phyloP scores from a whole-genome alignment of 371 early-diverging fungal genomes.

The Mucor indicus region DNA sequence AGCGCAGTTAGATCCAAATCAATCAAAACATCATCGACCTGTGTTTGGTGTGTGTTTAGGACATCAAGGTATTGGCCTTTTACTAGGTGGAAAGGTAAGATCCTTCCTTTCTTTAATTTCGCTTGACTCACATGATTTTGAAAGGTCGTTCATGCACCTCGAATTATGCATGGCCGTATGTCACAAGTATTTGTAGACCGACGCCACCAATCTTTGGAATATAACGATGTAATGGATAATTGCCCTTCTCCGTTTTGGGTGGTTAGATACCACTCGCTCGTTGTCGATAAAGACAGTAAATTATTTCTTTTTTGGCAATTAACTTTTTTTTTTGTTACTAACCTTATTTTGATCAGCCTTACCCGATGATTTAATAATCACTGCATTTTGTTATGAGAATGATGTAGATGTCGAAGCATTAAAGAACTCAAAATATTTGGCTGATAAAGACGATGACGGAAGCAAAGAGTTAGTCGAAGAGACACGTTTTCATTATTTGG shows the following conservation, averaged over 20 bases:
- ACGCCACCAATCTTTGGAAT: not conserved
- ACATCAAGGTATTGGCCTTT: conserved; percentile 88
- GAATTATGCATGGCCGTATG: conserved; percentile 86
- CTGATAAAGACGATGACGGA: conserved; percentile 19
- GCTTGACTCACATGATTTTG: too few species aligned
- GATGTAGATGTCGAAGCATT: conserved; percentile 44
- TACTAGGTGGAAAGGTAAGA: conserved; percentile 75
- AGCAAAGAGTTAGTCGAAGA: not conserved
- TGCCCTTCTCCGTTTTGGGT: conserved; percentile 70
- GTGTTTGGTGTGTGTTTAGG: conserved; percentile 98
- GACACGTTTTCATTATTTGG: conserved; percentile 22
- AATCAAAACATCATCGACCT: conserved; percentile 53
- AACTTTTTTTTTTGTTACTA: not conserved
- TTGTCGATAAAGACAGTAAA: conserved; percentile 57
- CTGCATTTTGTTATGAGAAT: conserved; percentile 57
- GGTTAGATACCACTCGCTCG: conserved; percentile 91
- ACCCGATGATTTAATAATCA: conserved; percentile 50
- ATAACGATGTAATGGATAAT: conserved; percentile 51
- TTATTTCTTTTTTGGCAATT: not conserved
- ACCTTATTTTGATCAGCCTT: conserved; percentile 37
- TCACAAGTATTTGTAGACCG: conserved; percentile 49
- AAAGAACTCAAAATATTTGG: conserved; percentile 25
- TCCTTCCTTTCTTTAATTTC: too few species aligned
- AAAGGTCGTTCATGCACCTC: conserved; percentile 61
- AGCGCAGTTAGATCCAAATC: conserved; percentile 37